Base-by-base conservation (phyloP, 805 yeast genomes). In the Millerozyma acaciae region DNA sequence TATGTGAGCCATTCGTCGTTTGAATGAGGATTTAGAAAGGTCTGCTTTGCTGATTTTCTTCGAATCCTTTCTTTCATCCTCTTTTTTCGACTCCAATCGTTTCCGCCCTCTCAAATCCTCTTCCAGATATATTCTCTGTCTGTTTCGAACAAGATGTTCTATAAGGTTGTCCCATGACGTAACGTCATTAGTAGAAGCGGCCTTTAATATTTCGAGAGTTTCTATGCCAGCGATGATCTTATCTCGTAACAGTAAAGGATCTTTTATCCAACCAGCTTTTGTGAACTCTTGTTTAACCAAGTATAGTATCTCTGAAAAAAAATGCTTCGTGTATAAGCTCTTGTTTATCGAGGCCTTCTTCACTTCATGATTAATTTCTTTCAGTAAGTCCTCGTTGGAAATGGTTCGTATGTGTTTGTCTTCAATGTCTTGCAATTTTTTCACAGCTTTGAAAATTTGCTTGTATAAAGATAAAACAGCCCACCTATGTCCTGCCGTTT, bases 41-140 rank as follows among this genome's bases (percentile, higher is more conserved):
- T n/a, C n/a, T n/a, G n/a, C n/a, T n/a, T n/a, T n/a, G n/a, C n/a
- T n/a, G n/a, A n/a, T n/a, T n/a, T n/a, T n/a, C n/a, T n/a, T n/a
- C n/a, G n/a, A n/a, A n/a, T n/a, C n/a, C n/a, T n/a, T n/a, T n/a
- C n/a, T n/a, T n/a, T n/a, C n/a, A n/a, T n/a, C n/a, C n/a, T n/a
- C n/a, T n/a, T n/a, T n/a, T n/a, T n/a, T n/a, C n/a, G n/a, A n/a
- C n/a, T n/a, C n/a, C n/a, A n/a, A n/a, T n/a, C n/a, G n/a, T n/a
- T 10, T 49, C 45, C 6, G 35, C 38, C 12, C n/a, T n/a, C 44
- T 32, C 58, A 61, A 51, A 19, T 39, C 24, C 21, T 43, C 49
- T 9, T 38, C 37, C 8, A 23, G 26, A 16, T 39, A 32, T 20
- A 38, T 40, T 6, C 20, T 14, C 3, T 20, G 29, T 25, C 57